A percentile compares a stretch with the other conserved stretches of the same genome.
phyloP scores from a whole-genome alignment of 2,329 filamentous ascomycete genomes.

The Colletotrichum kahawae region DNA sequence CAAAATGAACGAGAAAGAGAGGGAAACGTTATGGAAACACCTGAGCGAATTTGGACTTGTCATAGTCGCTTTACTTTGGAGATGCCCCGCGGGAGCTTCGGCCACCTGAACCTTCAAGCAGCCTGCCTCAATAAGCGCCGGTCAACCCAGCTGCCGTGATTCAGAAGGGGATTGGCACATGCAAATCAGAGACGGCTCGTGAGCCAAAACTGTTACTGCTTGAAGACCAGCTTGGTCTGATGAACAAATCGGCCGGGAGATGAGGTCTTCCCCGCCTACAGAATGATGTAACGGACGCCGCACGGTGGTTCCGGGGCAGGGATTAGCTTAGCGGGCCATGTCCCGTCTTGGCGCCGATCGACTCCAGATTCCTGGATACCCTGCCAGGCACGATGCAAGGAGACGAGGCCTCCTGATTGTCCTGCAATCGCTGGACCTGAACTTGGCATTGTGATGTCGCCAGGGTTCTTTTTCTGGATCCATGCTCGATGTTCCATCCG shows the following conservation, averaged over 20 bases:
- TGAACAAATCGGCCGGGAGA: constrained; percentile 1
- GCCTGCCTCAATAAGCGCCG: not conserved
- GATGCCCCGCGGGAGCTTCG: not conserved
- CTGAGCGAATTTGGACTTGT: not conserved
- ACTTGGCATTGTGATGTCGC: not conserved
- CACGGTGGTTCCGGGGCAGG: constrained; percentile 13
- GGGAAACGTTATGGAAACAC: not conserved
- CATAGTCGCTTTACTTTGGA: not conserved
- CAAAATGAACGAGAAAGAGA: not conserved
- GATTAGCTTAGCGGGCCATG: constrained; percentile 19
- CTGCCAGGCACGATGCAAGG: constrained; percentile 4
- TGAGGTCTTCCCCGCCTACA: constrained; percentile 5
- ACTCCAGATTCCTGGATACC: constrained; percentile 16
- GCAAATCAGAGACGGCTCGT: not conserved
- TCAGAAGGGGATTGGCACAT: not conserved
- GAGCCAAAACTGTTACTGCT: not conserved
- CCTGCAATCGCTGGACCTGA: not conserved
- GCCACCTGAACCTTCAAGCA: not conserved
- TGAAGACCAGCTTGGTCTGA: not conserved
- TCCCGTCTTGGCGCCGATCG: constrained; percentile 21
- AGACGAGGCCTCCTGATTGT: not conserved
- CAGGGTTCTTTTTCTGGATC: not conserved
- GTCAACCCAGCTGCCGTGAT: not conserved
- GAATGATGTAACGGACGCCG: constrained; percentile 19
- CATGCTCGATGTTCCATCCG: not conserved